Percentiles rank a stretch among this genome's conserved stretches.
Evolutionary conservation across 2,329 filamentous ascomycete genomes (phyloP).

Genomic region (Verruconis gallopava): DNA sequence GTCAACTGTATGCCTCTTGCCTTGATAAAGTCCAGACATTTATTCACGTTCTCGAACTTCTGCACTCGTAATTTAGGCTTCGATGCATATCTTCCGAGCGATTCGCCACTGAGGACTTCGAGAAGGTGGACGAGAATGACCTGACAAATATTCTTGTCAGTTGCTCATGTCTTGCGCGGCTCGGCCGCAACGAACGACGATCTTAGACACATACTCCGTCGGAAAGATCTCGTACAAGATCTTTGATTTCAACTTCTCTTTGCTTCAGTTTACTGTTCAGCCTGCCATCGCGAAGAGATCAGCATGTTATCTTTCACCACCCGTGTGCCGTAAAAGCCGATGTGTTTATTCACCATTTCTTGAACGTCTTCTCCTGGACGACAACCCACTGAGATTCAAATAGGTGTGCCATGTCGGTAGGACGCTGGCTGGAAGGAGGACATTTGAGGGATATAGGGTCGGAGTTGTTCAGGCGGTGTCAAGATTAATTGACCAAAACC

Average conservation of each 20-base stretch:
- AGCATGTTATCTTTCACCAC: too few species aligned
- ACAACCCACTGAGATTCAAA: slow-evolving; percentile 53
- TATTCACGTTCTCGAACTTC: slow-evolving; percentile 95
- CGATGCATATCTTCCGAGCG: slow-evolving; percentile 89
- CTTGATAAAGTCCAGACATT: slow-evolving; percentile 86
- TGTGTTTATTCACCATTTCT: slow-evolving; percentile 60
- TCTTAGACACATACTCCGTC: slow-evolving; percentile 80
- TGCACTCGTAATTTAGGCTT: slow-evolving; percentile 94
- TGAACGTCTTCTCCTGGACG: slow-evolving; percentile 98
- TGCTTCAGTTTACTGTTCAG: slow-evolving; percentile 87
- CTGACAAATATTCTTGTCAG: slow-evolving; percentile 30
- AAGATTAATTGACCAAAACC: too few species aligned
- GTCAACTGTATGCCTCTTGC: slow-evolving; percentile 88
- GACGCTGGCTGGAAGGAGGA: slow-evolving; percentile 15
- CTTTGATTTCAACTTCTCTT: slow-evolving; percentile 66
- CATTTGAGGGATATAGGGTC: too few species aligned
- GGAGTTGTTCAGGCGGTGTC: too few species aligned
- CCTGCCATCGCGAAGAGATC: slow-evolving; percentile 51
- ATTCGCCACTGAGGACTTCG: slow-evolving; percentile 89
- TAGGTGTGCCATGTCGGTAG: slow-evolving; percentile 16
- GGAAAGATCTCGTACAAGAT: slow-evolving; percentile 78
- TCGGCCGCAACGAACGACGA: slow-evolving; percentile 17
- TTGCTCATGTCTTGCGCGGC: background rate
- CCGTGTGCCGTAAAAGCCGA: background rate
- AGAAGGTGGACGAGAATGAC: slow-evolving; percentile 93